phyloP scores from a whole-genome alignment of 2,329 filamentous ascomycete species.

The Alternaria metachromatica region DNA sequence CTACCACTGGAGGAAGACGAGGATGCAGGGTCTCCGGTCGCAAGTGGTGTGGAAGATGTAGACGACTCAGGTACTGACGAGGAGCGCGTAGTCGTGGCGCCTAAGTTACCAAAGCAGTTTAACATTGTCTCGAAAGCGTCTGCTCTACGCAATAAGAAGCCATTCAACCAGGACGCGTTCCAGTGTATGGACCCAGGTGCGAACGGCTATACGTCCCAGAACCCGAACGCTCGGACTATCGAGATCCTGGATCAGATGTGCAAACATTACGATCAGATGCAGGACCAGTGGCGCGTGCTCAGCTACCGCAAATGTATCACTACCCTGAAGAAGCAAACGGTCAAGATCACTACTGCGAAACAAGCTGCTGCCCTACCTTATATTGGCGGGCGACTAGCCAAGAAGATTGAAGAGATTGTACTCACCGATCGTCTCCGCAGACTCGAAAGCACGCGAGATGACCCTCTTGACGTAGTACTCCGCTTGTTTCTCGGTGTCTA shows the following conservation, averaged over 20 bases:
- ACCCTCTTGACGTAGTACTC: constrained; percentile 70
- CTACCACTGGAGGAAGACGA: constrained; percentile 57
- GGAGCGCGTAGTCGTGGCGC: constrained; percentile 16
- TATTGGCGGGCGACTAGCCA: constrained; percentile 75
- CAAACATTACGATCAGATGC: constrained; percentile 75
- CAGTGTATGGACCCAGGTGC: constrained; percentile 66
- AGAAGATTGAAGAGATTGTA: constrained; percentile 90
- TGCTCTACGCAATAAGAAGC: constrained; percentile 20
- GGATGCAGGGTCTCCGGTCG: constrained; percentile 30
- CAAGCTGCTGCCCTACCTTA: constrained; percentile 72
- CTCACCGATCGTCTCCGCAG: constrained; percentile 73
- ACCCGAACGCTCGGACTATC: constrained; percentile 79
- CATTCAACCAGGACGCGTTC: constrained; percentile 54
- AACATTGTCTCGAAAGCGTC: constrained; percentile 11
- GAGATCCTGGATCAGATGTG: constrained; percentile 79
- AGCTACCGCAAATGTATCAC: constrained; percentile 80
- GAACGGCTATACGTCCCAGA: constrained; percentile 53
- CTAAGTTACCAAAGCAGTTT: constrained; percentile 16
- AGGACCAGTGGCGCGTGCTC: constrained; percentile 76
- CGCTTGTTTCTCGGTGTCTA: constrained; percentile 80
- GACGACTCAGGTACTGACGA: constrained; percentile 33
- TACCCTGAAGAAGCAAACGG: constrained; percentile 71
- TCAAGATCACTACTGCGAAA: constrained; percentile 70
- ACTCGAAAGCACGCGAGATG: constrained; percentile 72
- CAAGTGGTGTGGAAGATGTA: constrained; percentile 32